phyloP scores from a whole-genome alignment of 148 eudicot genomes.

The Salicornia ramosissima region DNA sequence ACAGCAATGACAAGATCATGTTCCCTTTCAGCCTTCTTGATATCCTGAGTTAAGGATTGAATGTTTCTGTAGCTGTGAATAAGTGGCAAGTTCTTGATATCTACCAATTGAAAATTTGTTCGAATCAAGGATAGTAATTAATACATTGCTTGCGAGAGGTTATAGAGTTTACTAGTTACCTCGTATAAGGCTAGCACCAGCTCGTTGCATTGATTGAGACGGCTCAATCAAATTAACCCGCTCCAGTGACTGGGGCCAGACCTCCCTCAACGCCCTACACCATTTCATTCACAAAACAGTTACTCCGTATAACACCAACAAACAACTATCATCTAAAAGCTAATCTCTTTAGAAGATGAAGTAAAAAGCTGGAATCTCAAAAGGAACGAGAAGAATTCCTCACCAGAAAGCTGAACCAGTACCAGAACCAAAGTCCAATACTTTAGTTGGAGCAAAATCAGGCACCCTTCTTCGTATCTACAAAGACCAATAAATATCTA shows the following conservation, averaged over 20 bases:
- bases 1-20: slow-evolving; percentile 98
- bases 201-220: slow-evolving; percentile 91
- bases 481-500: not conserved
- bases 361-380: not conserved
- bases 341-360: not conserved
- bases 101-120: slow-evolving; percentile 32
- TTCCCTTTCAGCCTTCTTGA: slow-evolving; percentile 62
- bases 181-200: slow-evolving; percentile 64
- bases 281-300: slow-evolving; percentile 22
- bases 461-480: slow-evolving; percentile 58
- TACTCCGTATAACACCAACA: not conserved
- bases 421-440: slow-evolving; percentile 95
- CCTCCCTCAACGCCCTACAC: slow-evolving; percentile 67
- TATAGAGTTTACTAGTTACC: slow-evolving; percentile 32
- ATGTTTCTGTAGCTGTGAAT: slow-evolving; percentile 71
- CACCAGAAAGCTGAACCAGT: slow-evolving; percentile 94
- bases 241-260: slow-evolving; percentile 62
- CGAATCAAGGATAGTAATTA: slow-evolving; percentile 11
- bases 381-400: slow-evolving; percentile 21
- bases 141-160: not conserved
- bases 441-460: slow-evolving; percentile 64
- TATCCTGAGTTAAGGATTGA: slow-evolving; percentile 50
- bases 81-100: slow-evolving; percentile 64
- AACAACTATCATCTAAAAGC: not conserved
- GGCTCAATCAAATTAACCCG: slow-evolving; percentile 68